A percentile compares a stretch with the other conserved stretches of the same genome.
Evolutionary conservation across 306 rosid species (phyloP).

Genomic region (Ochetophila trinervis): DNA sequence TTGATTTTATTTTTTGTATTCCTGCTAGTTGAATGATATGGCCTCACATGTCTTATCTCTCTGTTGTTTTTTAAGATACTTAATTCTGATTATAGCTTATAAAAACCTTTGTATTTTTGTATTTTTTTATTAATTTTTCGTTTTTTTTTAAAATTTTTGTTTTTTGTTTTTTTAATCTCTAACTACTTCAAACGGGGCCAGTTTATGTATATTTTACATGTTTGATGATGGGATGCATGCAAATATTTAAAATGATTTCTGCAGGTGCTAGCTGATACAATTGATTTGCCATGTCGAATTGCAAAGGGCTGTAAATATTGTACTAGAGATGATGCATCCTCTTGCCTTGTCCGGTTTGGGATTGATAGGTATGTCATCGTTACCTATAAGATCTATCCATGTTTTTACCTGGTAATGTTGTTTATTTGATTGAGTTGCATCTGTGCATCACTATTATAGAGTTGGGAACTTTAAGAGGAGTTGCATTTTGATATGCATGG

Average conservation of each 20-base stretch:
- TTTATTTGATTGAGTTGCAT: slow-evolving; percentile 19
- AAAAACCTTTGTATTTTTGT: no score
- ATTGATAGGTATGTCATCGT: slow-evolving; percentile 56
- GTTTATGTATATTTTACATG: not conserved
- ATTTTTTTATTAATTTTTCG: no score
- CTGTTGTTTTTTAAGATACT: not conserved
- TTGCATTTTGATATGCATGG: not conserved
- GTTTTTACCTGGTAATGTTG: slow-evolving; percentile 17
- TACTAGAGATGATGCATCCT: slow-evolving; percentile 75
- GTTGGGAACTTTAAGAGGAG: not conserved
- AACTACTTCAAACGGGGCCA: no score
- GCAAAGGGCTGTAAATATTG: slow-evolving; percentile 98
- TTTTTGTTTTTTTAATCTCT: no score
- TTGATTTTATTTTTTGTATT: not conserved
- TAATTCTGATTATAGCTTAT: no score
- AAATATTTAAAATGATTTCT: slow-evolving; percentile 27
- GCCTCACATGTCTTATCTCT: not conserved
- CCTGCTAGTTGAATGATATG: not conserved
- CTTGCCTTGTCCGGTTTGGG: slow-evolving; percentile 93
- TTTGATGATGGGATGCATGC: slow-evolving; percentile 4
- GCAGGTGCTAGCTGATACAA: slow-evolving; percentile 89
- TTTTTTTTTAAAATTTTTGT: no score
- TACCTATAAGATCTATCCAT: slow-evolving; percentile 9
- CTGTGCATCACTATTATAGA: slow-evolving; percentile 4
- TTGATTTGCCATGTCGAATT: slow-evolving; percentile 91